phyloP scores from a whole-genome alignment of 306 rosid species.

The Sesbania bispinosa region DNA sequence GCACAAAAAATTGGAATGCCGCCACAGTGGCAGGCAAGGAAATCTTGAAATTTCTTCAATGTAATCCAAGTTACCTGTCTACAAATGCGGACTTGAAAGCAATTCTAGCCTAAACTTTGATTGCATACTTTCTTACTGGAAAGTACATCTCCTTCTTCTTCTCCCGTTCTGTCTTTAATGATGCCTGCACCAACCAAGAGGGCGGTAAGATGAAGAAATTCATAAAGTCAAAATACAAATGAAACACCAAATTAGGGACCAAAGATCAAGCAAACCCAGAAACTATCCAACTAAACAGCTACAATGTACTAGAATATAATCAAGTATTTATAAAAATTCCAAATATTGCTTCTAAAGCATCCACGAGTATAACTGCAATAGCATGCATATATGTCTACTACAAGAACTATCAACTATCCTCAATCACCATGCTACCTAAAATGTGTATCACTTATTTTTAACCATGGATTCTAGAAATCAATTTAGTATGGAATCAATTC shows the following conservation, averaged over 20 bases:
- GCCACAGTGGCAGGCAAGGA: not conserved
- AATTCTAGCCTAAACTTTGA: slow-evolving; percentile 63
- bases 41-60: not conserved
- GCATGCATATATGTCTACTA: too few species aligned
- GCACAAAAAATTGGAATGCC: not conserved
- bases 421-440: too few species aligned
- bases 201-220: not conserved
- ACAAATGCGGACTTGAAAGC: slow-evolving; percentile 7
- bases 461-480: too few species aligned
- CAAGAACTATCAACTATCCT: too few species aligned
- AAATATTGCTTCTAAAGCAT: not conserved
- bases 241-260: not conserved
- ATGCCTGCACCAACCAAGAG: slow-evolving; percentile 42
- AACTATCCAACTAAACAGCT: not conserved
- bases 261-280: not conserved
- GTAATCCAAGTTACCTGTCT: not conserved
- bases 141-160: slow-evolving; percentile 78
- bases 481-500: too few species aligned
- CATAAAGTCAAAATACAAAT: not conserved
- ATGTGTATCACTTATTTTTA: too few species aligned
- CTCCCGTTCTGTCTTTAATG: slow-evolving; percentile 77
- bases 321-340: not conserved
- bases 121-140: slow-evolving; percentile 84
- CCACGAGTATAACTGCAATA: too few species aligned
- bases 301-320: not conserved